Percentiles rank a stretch among this genome's conserved stretches.
Conservation (phyloP, 106 monocot species). For the Platanthera zijinensis region DNA sequence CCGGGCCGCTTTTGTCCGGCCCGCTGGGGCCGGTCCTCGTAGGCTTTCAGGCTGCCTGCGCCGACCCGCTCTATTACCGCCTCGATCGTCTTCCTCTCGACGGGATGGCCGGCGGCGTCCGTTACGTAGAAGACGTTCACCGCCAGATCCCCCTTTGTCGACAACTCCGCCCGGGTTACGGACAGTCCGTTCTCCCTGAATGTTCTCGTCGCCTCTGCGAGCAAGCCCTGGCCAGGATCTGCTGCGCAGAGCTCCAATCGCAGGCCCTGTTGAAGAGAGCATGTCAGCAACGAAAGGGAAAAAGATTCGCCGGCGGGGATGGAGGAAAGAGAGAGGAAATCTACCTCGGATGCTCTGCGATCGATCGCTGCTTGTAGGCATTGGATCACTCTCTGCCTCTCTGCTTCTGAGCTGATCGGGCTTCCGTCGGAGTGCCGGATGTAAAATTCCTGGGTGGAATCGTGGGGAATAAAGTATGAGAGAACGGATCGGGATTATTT, state of each 20-base stretch:
- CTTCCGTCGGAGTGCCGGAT: constrained; percentile 74
- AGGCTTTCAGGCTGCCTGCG: constrained; percentile 28
- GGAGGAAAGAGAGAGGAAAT: not conserved
- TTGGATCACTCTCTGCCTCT: constrained; percentile 76
- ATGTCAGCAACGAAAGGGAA: not conserved
- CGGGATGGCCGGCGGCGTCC: constrained; percentile 47
- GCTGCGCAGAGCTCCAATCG: constrained; percentile 55
- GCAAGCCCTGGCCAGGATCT: constrained; percentile 47
- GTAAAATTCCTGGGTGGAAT: constrained; percentile 71
- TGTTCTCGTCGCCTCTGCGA: constrained; percentile 70
- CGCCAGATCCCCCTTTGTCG: constrained; percentile 47
- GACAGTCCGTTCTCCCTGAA: constrained; percentile 89
- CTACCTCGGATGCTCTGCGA: constrained; percentile 71
- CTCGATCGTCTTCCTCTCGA: constrained; percentile 46
- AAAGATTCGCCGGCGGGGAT: not conserved
- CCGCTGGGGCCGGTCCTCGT: constrained; percentile 15
- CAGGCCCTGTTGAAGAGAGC: constrained; percentile 43
- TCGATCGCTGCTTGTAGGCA: constrained; percentile 76
- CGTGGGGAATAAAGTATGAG: not conserved
- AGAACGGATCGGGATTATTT: not conserved
- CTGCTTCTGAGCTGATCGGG: constrained; percentile 78
- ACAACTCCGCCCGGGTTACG: constrained; percentile 60
- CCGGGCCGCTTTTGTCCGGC: constrained; percentile 6
- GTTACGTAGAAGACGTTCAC: constrained; percentile 78
- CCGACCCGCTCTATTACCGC: constrained; percentile 58